Evolutionary conservation across 768 basidiomycete genomes (phyloP).

Genomic region (Trametes maxima): DNA sequence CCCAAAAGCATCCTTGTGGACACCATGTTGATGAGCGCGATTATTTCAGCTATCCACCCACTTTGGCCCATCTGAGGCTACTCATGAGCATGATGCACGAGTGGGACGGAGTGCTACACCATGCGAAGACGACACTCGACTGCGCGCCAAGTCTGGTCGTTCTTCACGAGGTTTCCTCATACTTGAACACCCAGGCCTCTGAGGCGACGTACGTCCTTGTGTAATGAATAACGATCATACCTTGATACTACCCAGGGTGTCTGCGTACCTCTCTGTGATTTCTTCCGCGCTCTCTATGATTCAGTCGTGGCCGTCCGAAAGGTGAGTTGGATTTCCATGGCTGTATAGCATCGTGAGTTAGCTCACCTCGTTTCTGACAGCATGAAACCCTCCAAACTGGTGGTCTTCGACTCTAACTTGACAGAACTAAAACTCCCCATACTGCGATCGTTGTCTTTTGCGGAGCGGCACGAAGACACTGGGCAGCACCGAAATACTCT

Average conservation of each 20-base stretch:
- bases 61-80: conserved; percentile 55
- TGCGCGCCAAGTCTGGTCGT: conserved; percentile 55
- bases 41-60: conserved; percentile 69
- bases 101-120: conserved; percentile 29
- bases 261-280: conserved; percentile 56
- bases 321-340: conserved; percentile 23
- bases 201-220: conserved; percentile 27
- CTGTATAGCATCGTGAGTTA: conserved; percentile 1
- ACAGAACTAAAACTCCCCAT: conserved; percentile 28
- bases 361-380: conserved; percentile 22
- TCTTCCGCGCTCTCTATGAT: conserved; percentile 47
- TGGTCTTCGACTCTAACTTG: conserved; percentile 63
- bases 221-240: conserved; percentile 21
- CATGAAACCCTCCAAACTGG: conserved; percentile 38
- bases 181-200: conserved; percentile 39
- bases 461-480: conserved; percentile 20
- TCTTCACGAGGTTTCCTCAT: conserved; percentile 60
- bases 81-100: conserved; percentile 53
- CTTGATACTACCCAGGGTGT: conserved; percentile 37
- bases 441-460: conserved; percentile 23
- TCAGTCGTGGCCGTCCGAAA: conserved; percentile 37
- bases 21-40: neutral
- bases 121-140: conserved; percentile 39
- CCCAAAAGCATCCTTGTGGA: neutral
- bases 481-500: conserved; percentile 33